phyloP scores from a whole-genome alignment of 257 asterid species.

The Fraxinus pennsylvanica region DNA sequence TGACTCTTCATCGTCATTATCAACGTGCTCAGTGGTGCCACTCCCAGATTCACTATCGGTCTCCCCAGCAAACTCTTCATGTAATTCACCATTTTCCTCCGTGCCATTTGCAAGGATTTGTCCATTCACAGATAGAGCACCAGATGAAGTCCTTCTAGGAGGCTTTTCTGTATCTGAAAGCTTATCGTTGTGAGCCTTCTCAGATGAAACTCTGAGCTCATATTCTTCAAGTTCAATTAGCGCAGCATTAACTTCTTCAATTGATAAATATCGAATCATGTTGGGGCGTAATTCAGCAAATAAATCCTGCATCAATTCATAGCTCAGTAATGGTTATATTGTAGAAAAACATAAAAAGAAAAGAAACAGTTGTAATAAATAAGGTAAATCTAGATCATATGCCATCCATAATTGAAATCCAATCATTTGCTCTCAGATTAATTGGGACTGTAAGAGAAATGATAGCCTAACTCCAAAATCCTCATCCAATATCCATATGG shows the following conservation, averaged over 20 bases:
- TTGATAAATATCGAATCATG: slow-evolving; percentile 77
- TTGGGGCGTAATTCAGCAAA: slow-evolving; percentile 92
- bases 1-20: slow-evolving; percentile 66
- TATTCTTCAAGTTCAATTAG: slow-evolving; percentile 81
- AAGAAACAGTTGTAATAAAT: slow-evolving; percentile 12
- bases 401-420: slow-evolving; percentile 2
- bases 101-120: slow-evolving; percentile 52
- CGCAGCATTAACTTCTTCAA: slow-evolving; percentile 82
- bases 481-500: neutral
- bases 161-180: slow-evolving; percentile 50
- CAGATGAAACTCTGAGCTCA: slow-evolving; percentile 69
- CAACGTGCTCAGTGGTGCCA: slow-evolving; percentile 63
- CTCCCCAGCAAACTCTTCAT: slow-evolving; percentile 58
- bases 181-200: slow-evolving; percentile 67
- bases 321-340: slow-evolving; percentile 10
- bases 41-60: slow-evolving; percentile 92
- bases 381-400: slow-evolving; percentile 1
- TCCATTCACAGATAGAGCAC: slow-evolving; percentile 55
- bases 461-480: neutral
- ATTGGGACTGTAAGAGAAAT: neutral
- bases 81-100: slow-evolving; percentile 71
- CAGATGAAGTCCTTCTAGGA: slow-evolving; percentile 54
- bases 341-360: slow-evolving; percentile 4
- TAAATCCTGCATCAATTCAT: slow-evolving; percentile 62
- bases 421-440: neutral